phyloP scores from a whole-genome alignment of 148 eudicot species.

The Vaccinium darrowii region DNA sequence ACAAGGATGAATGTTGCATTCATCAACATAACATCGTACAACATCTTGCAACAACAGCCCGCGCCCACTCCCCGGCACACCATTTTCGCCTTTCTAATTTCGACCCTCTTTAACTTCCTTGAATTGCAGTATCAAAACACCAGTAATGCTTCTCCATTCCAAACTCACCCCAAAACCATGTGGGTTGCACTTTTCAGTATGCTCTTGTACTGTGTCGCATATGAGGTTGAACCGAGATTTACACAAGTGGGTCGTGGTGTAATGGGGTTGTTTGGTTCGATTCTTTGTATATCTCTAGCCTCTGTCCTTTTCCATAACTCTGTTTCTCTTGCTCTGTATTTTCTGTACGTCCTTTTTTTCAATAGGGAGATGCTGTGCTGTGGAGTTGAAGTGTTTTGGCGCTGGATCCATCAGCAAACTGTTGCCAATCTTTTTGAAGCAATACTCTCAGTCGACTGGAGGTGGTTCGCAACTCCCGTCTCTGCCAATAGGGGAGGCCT shows the following conservation, averaged over 20 bases:
- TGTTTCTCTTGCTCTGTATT: not conserved
- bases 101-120: not conserved
- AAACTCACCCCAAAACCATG: slow-evolving; percentile 10
- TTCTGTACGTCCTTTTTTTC: not conserved
- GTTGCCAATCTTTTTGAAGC: not conserved
- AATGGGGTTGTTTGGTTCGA: not conserved
- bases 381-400: not conserved
- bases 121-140: not conserved
- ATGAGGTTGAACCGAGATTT: not conserved
- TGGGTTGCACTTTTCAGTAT: not conserved
- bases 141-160: not conserved
- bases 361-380: not conserved
- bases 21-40: not conserved
- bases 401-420: not conserved
- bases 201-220: not conserved
- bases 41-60: not conserved
- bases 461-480: not conserved
- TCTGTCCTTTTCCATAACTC: not conserved
- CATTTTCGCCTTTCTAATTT: not conserved
- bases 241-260: not conserved
- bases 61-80: not conserved
- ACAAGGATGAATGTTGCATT: slow-evolving; percentile 1
- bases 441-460: not conserved
- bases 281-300: not conserved
- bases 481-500: too few species aligned